Evolutionary conservation across 2,329 filamentous ascomycete genomes (phyloP), one percentile per base, ranked within the genome.

Genomic region (Colletotrichum sansevieriae): DNA sequence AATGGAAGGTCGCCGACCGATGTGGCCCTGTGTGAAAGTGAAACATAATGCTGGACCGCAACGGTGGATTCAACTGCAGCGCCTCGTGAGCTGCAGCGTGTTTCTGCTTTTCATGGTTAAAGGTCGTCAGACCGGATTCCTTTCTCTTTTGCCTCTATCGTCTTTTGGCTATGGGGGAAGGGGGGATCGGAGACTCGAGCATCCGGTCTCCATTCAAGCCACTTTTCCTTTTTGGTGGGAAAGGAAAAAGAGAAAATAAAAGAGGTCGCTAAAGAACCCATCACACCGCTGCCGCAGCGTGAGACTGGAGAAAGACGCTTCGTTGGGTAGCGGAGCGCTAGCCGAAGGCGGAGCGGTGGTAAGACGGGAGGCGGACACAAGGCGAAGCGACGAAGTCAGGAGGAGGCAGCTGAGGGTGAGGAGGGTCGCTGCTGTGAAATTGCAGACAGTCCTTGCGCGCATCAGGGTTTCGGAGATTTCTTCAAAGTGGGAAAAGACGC

Each of bases 401-500:
- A 46, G 44, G 44, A 35, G 46, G 18, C 43, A 29, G 25, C 15
- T 37, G 6, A 10, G 37, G 35, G 25, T 22, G 12, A 47, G 54
- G n/a, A 20, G 10, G 20, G 20, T 57, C 20, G 52, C 35, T 43
- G 54, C 54, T 57, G 54, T 29, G 37, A 57, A 41, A 63, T 22
- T 64, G 39, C 25, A 18, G 25, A 49, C 15, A 46, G 65, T 65
- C 60, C 39, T 44, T 60, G 47, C 41, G 65, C 62, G 43, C 47
- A 56, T 52, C 62, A 69, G 62, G 52, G 55, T 44, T 60, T 55
- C 62, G 49, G 55, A 65, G 62, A 55, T 68, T 68, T 65, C 39
- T 51, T 55, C 55, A 29, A 35, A 41, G 39, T 37, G 65, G 62
- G 29, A 59, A 54, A 22, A 59, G 11, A 55, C 52, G 58, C 37